phyloP scores from a whole-genome alignment of 2,329 filamentous ascomycete genomes.

The Colletotrichum sp. region DNA sequence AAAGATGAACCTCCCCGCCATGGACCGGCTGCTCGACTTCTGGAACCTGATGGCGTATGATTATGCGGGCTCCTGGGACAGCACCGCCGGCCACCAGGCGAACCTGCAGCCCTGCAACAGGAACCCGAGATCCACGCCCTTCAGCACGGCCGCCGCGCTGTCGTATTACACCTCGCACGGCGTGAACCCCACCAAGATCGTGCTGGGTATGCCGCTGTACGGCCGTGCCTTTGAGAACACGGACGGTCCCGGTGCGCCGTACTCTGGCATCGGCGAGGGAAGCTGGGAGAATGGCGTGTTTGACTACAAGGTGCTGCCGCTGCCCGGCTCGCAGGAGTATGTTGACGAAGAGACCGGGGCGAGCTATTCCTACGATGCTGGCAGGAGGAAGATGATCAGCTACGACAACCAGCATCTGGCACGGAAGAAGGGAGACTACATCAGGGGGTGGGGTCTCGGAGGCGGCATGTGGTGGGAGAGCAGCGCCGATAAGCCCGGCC shows the following conservation, averaged over 20 bases:
- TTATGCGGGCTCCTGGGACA: constrained; percentile 84
- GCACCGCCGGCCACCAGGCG: constrained; percentile 74
- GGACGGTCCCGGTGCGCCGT: constrained; percentile 73
- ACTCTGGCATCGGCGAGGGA: constrained; percentile 75
- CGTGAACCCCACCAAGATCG: constrained; percentile 74
- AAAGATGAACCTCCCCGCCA: constrained; percentile 65
- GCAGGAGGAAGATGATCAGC: constrained; percentile 70
- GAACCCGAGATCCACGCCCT: constrained; percentile 74
- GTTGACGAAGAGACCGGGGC: constrained; percentile 70
- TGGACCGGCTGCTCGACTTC: constrained; percentile 73
- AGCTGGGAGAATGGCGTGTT: constrained; percentile 86
- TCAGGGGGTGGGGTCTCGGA: constrained; percentile 71
- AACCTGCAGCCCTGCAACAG: constrained; percentile 70
- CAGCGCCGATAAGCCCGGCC: constrained; percentile 73
- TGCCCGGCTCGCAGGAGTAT: constrained; percentile 66
- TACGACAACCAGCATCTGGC: constrained; percentile 79
- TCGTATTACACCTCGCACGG: constrained; percentile 70
- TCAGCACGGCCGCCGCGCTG: constrained; percentile 75
- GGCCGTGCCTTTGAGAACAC: constrained; percentile 85
- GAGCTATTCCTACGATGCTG: constrained; percentile 77
- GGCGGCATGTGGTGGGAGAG: constrained; percentile 99
- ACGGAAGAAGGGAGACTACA: constrained; percentile 72
- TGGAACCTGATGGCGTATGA: constrained; percentile 92
- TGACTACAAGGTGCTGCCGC: constrained; percentile 87
- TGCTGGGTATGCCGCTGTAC: constrained; percentile 91